phyloP scores from a whole-genome alignment of 306 rosid genomes.

The Quercus engelmannii region DNA sequence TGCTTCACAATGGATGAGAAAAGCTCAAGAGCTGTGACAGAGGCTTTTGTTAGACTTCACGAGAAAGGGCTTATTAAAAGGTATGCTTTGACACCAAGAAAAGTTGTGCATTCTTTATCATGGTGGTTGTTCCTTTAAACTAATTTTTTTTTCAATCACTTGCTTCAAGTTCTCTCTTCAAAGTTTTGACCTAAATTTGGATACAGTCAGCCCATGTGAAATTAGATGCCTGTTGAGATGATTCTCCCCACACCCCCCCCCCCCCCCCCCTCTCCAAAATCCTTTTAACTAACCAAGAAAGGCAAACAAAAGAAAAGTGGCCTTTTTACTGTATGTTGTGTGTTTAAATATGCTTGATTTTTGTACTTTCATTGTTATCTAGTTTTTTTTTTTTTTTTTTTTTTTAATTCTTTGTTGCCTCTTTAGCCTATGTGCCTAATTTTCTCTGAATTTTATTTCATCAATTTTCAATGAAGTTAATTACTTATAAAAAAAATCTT shows the following conservation, averaged over 20 bases:
- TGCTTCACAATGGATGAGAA: constrained; percentile 95
- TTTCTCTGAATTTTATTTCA: no score
- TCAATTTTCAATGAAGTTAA: no score
- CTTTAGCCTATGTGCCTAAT: no score
- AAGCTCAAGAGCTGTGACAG: constrained; percentile 84
- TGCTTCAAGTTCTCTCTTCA: not conserved
- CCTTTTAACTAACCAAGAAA: no score
- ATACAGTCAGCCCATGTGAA: not conserved
- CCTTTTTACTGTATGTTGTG: not conserved
- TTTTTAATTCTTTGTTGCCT: no score
- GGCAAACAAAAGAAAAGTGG: not conserved
- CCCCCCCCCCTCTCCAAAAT: no score
- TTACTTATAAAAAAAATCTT: no score
- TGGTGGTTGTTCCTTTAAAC: constrained; percentile 8
- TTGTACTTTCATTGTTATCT: not conserved
- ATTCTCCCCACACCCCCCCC: no score
- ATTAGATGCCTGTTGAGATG: not conserved
- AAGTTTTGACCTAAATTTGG: not conserved
- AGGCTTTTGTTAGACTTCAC: constrained; percentile 86
- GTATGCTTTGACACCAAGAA: constrained; percentile 36
- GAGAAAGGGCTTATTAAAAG: constrained; percentile 72
- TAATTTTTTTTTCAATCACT: not conserved
- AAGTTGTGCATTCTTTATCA: not conserved
- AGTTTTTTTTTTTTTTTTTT: not conserved
- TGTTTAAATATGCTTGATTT: not conserved